phyloP scores from a whole-genome alignment of 2,329 filamentous ascomycete species.

The Colletotrichum chrysophilum region DNA sequence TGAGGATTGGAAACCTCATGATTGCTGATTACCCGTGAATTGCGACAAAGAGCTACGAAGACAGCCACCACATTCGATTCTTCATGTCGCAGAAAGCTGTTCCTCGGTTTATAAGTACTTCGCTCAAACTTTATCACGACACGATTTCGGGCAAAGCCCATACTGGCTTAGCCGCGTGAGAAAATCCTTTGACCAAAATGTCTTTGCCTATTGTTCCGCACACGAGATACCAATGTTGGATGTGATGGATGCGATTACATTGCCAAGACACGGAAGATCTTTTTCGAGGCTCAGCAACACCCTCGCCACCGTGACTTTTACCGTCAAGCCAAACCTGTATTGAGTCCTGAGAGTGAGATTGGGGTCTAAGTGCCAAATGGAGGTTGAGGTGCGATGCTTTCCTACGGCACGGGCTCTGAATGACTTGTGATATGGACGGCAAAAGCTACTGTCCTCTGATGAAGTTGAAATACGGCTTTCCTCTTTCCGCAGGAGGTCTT shows the following conservation, averaged over 20 bases:
- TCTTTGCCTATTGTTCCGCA: not conserved
- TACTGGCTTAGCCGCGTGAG: not conserved
- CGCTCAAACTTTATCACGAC: not conserved
- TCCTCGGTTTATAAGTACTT: not conserved
- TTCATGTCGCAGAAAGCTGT: not conserved
- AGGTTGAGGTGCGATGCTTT: not conserved
- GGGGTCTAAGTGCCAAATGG: not conserved
- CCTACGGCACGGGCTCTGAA: not conserved
- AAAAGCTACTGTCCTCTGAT: not conserved
- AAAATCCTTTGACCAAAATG: rapidly evolving
- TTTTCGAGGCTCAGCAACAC: not conserved
- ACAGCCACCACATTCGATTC: rapidly evolving
- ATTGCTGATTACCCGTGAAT: not conserved
- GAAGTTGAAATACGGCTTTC: not conserved
- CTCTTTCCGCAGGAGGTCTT: not conserved
- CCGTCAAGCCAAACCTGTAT: not conserved
- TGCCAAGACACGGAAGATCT: not conserved
- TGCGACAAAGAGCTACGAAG: not conserved
- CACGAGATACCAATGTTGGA: not conserved
- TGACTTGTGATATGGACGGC: rapidly evolving
- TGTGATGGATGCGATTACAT: not conserved
- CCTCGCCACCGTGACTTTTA: rapidly evolving
- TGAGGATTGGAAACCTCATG: not conserved
- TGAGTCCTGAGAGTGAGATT: not conserved
- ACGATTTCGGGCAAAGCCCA: not conserved